Percentiles rank a stretch among this genome's conserved stretches.
These are phyloP conservation scores for Termitomyces sp. DNA, from an alignment of 768 basidiomycete genomes.

Conservation along the genomic window DNA sequence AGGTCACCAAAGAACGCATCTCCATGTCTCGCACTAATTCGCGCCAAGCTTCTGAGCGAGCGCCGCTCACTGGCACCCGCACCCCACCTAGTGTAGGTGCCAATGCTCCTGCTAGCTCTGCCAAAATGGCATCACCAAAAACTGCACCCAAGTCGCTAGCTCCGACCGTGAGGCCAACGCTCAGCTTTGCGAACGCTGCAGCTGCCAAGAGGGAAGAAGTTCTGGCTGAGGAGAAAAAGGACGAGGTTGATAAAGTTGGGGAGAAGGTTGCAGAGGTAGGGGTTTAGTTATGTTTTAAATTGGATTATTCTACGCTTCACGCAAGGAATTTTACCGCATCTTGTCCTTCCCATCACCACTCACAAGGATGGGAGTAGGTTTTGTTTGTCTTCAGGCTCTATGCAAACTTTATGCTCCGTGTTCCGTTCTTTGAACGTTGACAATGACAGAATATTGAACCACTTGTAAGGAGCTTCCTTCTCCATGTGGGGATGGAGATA, in stretches of 20 bases:
- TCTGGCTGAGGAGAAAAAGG: slow-evolving; percentile 13
- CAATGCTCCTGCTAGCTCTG: not conserved
- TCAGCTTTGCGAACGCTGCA: slow-evolving; percentile 84
- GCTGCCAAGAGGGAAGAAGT: slow-evolving; percentile 59
- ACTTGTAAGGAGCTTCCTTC: no score
- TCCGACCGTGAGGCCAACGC: slow-evolving; percentile 62
- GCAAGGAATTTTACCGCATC: slow-evolving; percentile 6
- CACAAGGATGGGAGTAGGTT: not conserved
- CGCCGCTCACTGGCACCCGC: slow-evolving; percentile 27
- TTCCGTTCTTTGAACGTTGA: no score
- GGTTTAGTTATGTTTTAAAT: slow-evolving; percentile 10
- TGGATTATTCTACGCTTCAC: slow-evolving; percentile 6
- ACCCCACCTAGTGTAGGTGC: slow-evolving; percentile 30
- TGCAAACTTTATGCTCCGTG: no score
- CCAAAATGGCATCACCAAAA: slow-evolving; percentile 29
- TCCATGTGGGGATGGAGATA: no score
- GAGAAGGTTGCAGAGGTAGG: slow-evolving; percentile 23
- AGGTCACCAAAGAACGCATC: slow-evolving; percentile 52
- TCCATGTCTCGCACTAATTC: slow-evolving; percentile 55
- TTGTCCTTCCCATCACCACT: not conserved
- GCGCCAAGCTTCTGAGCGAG: slow-evolving; percentile 49
- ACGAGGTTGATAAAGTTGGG: slow-evolving; percentile 19
- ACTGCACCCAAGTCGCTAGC: slow-evolving; percentile 29
- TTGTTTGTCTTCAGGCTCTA: not conserved
- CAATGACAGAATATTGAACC: no score